These are phyloP conservation scores for Vachellia pachyceras DNA, from an alignment of 306 rosid species.

Conservation along the genomic window DNA sequence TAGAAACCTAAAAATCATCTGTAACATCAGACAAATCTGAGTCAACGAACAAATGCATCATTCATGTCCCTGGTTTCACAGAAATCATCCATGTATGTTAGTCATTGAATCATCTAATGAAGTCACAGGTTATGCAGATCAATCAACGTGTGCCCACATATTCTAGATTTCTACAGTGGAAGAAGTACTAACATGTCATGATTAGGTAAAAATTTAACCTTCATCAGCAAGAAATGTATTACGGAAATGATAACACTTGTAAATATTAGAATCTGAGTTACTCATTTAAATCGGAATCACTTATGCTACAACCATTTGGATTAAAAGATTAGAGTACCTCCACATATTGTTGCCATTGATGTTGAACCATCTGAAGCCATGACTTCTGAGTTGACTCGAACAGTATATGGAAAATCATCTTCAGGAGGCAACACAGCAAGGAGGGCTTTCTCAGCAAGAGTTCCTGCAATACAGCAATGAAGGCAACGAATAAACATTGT, in stretches of 20 bases:
- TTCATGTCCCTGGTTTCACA: no score
- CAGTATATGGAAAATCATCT: conserved; percentile 80
- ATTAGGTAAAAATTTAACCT: conserved; percentile 17
- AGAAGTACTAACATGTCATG: background rate
- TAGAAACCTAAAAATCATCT: no score
- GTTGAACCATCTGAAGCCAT: conserved; percentile 99
- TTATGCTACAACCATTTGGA: background rate
- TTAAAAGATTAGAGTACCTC: conserved; percentile 70
- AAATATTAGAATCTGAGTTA: conserved; percentile 20
- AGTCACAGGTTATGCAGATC: no score
- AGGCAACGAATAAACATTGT: conserved; percentile 5
- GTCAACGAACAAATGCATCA: no score
- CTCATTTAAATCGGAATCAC: conserved; percentile 15
- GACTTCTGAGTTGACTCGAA: conserved; percentile 92
- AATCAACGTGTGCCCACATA: background rate
- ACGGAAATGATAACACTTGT: background rate
- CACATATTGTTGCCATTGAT: conserved; percentile 98
- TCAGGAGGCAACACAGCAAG: conserved; percentile 96
- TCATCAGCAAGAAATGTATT: conserved; percentile 13
- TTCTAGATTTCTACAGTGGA: background rate
- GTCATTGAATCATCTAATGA: no score
- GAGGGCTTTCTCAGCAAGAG: conserved; percentile 97
- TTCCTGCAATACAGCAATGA: conserved; percentile 59
- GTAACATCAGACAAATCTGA: no score
- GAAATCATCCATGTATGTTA: no score